These are phyloP conservation scores for Camellia lanceoleosa DNA, from an alignment of 148 eudicot genomes.

Conservation along the genomic window DNA sequence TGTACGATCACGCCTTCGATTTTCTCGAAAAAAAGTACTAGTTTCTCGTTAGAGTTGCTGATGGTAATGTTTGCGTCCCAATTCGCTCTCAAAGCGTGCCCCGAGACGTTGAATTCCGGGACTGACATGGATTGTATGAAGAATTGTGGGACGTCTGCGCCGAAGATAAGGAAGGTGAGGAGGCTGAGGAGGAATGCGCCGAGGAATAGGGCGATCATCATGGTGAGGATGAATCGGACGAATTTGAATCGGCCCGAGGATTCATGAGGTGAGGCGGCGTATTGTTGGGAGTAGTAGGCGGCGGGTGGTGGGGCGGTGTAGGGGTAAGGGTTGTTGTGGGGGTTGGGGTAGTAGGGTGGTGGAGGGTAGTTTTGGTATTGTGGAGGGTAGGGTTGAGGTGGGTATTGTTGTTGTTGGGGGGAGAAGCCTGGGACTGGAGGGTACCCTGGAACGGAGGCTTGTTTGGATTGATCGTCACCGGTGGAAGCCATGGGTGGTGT, in stretches of 20 bases:
- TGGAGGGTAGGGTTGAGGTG: background rate
- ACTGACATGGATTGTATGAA: background rate
- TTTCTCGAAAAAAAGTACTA: background rate
- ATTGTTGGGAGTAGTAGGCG: background rate
- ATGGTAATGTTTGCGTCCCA: slow-evolving; percentile 6
- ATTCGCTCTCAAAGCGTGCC: background rate
- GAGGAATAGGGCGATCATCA: background rate
- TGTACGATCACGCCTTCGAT: background rate
- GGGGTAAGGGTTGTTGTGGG: background rate
- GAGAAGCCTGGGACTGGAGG: background rate
- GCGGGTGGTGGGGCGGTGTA: background rate
- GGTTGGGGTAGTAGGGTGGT: background rate
- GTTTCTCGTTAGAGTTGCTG: background rate
- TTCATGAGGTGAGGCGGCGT: background rate
- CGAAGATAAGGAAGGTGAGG: background rate
- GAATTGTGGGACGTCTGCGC: background rate
- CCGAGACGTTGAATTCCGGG: background rate
- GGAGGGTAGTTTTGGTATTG: background rate
- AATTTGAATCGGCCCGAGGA: background rate
- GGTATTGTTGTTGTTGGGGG: background rate
- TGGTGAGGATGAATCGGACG: background rate
- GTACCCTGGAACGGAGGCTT: background rate
- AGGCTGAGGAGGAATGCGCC: background rate
- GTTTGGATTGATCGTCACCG: background rate
- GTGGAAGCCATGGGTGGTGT: background rate